Evolutionary conservation across 2,329 filamentous ascomycete genomes (phyloP).

Genomic region (Colletotrichum eleusines): DNA sequence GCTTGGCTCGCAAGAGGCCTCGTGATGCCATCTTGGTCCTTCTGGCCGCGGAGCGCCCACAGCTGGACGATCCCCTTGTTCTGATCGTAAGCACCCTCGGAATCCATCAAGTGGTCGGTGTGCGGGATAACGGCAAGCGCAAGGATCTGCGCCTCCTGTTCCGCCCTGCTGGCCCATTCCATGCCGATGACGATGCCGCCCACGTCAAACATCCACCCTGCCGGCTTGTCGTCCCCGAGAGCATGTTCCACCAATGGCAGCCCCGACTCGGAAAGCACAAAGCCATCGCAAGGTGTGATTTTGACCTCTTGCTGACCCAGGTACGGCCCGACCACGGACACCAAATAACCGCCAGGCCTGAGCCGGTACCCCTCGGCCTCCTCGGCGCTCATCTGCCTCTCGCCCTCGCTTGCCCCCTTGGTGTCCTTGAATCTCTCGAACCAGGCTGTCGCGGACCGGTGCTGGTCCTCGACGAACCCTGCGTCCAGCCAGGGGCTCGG

Average conservation of each 20-base stretch:
- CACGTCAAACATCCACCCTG: slow-evolving; percentile 66
- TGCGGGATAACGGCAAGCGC: slow-evolving; percentile 65
- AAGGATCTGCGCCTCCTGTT: slow-evolving; percentile 59
- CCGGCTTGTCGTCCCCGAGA: slow-evolving; percentile 45
- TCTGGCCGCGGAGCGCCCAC: slow-evolving; percentile 59
- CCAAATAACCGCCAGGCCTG: slow-evolving; percentile 46
- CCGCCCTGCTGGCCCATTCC: slow-evolving; percentile 62
- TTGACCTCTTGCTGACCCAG: slow-evolving; percentile 48
- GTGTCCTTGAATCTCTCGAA: slow-evolving; percentile 29
- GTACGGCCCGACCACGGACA: slow-evolving; percentile 51
- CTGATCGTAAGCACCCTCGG: slow-evolving; percentile 55
- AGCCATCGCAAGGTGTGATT: slow-evolving; percentile 47
- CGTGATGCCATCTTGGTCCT: slow-evolving; percentile 47
- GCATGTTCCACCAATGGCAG: slow-evolving; percentile 48
- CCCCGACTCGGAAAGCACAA: slow-evolving; percentile 47
- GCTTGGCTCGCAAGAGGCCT: slow-evolving; percentile 53
- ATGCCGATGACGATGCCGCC: slow-evolving; percentile 66
- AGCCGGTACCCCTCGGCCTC: slow-evolving; percentile 49
- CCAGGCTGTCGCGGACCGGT: slow-evolving; percentile 27
- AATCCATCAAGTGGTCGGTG: slow-evolving; percentile 60
- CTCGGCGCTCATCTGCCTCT: slow-evolving; percentile 38
- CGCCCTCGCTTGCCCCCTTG: neutral
- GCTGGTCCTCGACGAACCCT: slow-evolving; percentile 38
- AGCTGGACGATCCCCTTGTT: slow-evolving; percentile 64
- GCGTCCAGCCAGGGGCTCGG: slow-evolving; percentile 43